These are phyloP conservation scores for Hordeum marinum DNA, from an alignment of 176 grass and related monocot genomes.

Conservation along the genomic window DNA sequence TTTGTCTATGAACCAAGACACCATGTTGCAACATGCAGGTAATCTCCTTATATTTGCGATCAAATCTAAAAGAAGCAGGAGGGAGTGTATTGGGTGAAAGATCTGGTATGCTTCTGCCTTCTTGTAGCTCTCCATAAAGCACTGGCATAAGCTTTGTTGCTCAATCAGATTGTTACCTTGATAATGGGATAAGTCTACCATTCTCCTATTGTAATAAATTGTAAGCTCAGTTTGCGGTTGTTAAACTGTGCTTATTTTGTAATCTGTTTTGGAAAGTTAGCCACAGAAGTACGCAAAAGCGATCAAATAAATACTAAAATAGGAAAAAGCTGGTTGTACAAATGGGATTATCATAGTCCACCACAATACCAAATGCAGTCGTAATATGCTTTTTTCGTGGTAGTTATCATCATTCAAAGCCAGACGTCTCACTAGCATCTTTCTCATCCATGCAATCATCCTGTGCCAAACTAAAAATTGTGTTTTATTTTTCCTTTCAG, in stretches of 20 bases:
- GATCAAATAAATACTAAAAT: neutral
- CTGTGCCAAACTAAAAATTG: neutral
- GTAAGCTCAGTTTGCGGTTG: neutral
- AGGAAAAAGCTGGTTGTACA: neutral
- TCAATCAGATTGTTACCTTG: constrained; percentile 19
- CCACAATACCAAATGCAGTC: too few species aligned
- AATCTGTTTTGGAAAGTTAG: neutral
- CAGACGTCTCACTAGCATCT: neutral
- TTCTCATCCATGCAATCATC: neutral
- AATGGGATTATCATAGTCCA: too few species aligned
- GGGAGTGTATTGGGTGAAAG: constrained; percentile 29
- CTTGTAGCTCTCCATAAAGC: neutral
- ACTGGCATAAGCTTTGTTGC: constrained; percentile 17
- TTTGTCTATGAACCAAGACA: neutral
- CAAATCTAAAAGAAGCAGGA: constrained; percentile 57
- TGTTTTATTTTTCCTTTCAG: constrained; percentile 34
- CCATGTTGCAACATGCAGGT: constrained; percentile 45
- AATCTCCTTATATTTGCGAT: constrained; percentile 85
- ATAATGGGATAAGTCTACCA: neutral
- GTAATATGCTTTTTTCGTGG: neutral
- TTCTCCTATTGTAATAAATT: neutral
- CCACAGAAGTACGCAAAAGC: neutral
- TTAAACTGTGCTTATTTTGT: neutral
- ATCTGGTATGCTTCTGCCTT: constrained; percentile 45
- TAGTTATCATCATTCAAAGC: neutral